Conservation (phyloP, 2,329 filamentous ascomycete species). For the Ophiocordyceps camponoti-floridani region DNA sequence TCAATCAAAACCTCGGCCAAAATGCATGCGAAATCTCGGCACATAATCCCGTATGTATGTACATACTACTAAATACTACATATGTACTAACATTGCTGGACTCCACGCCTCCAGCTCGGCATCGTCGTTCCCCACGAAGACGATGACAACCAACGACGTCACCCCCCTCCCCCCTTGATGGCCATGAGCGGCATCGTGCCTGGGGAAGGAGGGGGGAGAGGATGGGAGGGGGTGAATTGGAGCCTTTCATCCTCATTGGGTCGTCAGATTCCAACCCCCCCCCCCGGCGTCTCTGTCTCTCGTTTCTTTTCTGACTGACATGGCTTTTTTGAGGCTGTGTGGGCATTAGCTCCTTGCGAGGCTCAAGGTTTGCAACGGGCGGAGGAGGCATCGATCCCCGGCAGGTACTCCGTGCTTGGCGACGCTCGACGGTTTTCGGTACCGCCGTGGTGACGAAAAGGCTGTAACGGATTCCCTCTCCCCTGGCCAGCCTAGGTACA, state of each 20-base stretch:
- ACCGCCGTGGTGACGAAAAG: neutral
- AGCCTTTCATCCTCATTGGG: no score
- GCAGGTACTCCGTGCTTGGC: neutral
- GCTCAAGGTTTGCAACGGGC: neutral
- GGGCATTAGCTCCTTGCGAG: neutral
- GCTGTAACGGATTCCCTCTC: neutral
- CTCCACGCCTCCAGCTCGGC: no score
- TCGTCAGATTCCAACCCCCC: no score
- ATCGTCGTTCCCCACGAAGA: no score
- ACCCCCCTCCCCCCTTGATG: no score
- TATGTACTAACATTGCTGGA: neutral
- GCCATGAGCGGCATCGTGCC: no score
- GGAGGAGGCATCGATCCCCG: neutral
- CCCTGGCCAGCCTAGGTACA: neutral
- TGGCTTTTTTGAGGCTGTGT: no score
- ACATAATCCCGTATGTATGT: neutral
- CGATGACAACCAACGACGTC: no score
- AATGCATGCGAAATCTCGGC: neutral
- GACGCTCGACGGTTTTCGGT: neutral
- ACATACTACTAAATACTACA: neutral
- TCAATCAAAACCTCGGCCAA: neutral
- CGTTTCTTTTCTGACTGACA: no score
- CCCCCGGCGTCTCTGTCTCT: no score
- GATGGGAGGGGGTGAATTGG: no score
- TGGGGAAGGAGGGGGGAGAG: no score